These are phyloP conservation scores for Trapa incisa DNA, from an alignment of 345 rosid species.

Conservation along the genomic window DNA sequence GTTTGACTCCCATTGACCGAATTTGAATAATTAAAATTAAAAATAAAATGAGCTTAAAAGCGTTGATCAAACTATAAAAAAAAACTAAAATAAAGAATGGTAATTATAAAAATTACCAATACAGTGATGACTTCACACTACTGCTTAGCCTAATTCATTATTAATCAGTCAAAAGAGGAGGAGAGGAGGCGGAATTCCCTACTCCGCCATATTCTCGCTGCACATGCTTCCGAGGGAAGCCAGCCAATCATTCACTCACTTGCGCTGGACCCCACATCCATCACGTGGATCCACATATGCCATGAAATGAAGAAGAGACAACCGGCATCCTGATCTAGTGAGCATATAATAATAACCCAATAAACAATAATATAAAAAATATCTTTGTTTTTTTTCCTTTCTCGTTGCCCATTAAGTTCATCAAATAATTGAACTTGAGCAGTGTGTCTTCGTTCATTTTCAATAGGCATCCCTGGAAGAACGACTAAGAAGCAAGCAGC, in stretches of 20 bases:
- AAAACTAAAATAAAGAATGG: background rate
- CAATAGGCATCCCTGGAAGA: background rate
- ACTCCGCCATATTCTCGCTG: constrained; percentile 4
- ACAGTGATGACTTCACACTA: background rate
- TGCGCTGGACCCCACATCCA: constrained; percentile 30
- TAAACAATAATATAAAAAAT: background rate
- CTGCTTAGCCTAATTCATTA: background rate
- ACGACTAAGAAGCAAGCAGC: constrained; percentile 11
- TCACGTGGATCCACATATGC: constrained; percentile 41
- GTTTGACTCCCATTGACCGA: too few relatives aligned
- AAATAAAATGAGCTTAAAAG: too few relatives aligned
- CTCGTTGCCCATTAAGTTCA: background rate
- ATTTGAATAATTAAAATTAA: too few relatives aligned
- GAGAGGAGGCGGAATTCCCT: background rate
- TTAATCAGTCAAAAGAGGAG: background rate
- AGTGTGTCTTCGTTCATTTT: background rate
- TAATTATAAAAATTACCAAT: too few relatives aligned
- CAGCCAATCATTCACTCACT: constrained; percentile 27
- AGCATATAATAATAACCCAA: background rate
- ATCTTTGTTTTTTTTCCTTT: background rate
- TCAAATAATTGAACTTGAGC: background rate
- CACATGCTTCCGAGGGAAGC: constrained; percentile 19
- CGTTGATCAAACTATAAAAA: background rate
- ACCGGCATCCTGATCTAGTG: background rate
- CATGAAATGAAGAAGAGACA: background rate